Evolutionary conservation across 2,329 filamentous ascomycete species (phyloP).

Genomic region (Pyricularia sp.): DNA sequence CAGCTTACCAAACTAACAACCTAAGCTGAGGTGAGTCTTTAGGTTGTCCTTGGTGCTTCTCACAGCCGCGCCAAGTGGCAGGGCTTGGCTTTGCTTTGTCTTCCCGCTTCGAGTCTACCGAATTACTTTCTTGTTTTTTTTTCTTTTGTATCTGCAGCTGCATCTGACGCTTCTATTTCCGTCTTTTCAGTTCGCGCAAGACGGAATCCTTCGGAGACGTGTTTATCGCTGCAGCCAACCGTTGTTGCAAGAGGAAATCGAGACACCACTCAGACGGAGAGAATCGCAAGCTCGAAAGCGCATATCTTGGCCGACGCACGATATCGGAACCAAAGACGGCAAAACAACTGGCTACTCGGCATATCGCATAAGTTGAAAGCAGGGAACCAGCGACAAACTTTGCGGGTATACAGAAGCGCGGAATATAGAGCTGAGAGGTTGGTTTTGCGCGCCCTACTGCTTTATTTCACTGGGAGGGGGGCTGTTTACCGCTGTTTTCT

Average conservation of each 20-base stretch:
- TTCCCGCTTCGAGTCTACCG: neutral
- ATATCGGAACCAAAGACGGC: neutral
- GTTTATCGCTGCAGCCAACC: neutral
- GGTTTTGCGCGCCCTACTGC: neutral
- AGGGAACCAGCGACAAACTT: neutral
- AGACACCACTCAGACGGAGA: neutral
- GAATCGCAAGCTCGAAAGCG: neutral
- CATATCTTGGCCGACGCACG: neutral
- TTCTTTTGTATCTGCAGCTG: neutral
- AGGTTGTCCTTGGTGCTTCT: neutral
- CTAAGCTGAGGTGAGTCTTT: neutral
- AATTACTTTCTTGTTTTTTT: slow-evolving; percentile 2
- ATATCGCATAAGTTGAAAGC: neutral
- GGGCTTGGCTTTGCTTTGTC: slow-evolving; percentile 2
- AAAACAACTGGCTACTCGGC: neutral
- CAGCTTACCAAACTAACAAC: neutral
- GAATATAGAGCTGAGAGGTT: neutral
- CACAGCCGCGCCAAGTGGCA: neutral
- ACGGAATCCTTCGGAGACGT: neutral
- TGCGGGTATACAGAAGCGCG: neutral
- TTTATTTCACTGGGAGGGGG: neutral
- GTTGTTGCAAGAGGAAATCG: neutral
- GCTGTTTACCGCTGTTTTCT: neutral
- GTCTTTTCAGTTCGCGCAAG: neutral
- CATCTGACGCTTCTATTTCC: neutral